Evolutionary conservation across 179 eudicot species (phyloP).

Genomic region (Heliamphora pulchella): DNA sequence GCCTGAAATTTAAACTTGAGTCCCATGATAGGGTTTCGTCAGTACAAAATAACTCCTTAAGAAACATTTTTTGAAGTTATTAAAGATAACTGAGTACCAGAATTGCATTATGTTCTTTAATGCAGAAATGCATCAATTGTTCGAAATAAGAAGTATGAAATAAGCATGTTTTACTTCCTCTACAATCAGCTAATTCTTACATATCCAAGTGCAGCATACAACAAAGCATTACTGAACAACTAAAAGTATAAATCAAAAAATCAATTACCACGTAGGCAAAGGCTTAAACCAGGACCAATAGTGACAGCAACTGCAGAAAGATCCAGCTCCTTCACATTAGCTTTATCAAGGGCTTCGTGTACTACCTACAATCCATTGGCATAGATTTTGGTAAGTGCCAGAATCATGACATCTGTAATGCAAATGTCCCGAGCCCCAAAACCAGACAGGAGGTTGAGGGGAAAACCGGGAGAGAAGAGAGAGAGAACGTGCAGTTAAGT

Average conservation of each 20-base stretch:
- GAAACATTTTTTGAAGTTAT: neutral
- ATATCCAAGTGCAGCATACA: neutral
- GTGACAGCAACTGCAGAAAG: conserved; percentile 97
- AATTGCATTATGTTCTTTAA: neutral
- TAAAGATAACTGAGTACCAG: neutral
- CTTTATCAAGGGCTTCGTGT: conserved; percentile 83
- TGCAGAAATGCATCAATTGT: neutral
- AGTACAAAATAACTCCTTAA: neutral
- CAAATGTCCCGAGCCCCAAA: neutral
- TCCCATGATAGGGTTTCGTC: neutral
- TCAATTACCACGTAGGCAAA: conserved; percentile 77
- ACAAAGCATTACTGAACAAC: neutral
- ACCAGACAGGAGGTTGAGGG: neutral
- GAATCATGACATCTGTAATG: neutral
- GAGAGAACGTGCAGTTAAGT: neutral
- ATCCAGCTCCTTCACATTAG: conserved; percentile 62
- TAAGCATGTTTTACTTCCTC: neutral
- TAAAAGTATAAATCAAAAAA: conserved; percentile 1
- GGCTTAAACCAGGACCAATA: conserved; percentile 97
- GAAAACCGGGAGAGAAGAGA: no score
- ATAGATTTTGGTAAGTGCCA: neutral
- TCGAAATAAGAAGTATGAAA: neutral
- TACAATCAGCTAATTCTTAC: neutral
- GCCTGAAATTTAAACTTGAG: neutral
- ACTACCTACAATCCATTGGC: conserved; percentile 49